These are phyloP conservation scores for Dactylellina leptospora DNA, from an alignment of 2,329 filamentous ascomycete species.

Conservation along the genomic window DNA sequence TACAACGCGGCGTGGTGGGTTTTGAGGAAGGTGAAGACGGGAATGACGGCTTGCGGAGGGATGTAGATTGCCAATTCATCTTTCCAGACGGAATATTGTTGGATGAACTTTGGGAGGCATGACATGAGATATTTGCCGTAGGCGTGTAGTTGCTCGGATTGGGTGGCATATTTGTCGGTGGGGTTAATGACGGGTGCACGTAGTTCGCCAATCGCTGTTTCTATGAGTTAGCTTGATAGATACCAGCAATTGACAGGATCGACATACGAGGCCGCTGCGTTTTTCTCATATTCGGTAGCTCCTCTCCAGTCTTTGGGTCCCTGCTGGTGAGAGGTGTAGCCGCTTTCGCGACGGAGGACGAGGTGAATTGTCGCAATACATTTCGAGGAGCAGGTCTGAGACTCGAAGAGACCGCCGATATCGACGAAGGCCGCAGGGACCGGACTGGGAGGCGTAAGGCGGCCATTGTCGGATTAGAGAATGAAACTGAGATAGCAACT, in stretches of 20 bases:
- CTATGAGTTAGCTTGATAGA: conserved; percentile 9
- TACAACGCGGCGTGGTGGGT: conserved; percentile 97
- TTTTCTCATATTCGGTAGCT: conserved; percentile 43
- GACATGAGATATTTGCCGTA: conserved; percentile 98
- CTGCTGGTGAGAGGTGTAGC: conserved; percentile 23
- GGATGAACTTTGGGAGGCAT: conserved; percentile 95
- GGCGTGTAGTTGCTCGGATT: conserved; percentile 85
- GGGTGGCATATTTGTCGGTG: conserved; percentile 88
- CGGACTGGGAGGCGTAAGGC: conserved; percentile 39
- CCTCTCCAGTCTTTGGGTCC: conserved; percentile 40
- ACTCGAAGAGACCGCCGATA: conserved; percentile 33
- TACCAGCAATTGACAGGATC: background rate
- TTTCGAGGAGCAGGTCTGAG: conserved; percentile 39
- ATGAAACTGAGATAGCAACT: conserved; percentile 16
- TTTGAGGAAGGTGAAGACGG: conserved; percentile 93
- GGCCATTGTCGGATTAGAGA: conserved; percentile 36
- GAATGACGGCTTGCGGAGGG: conserved; percentile 83
- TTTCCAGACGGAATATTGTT: conserved; percentile 99
- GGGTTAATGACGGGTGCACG: conserved; percentile 67
- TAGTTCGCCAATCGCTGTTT: conserved; percentile 68
- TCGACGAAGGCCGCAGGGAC: conserved; percentile 36
- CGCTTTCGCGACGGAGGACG: conserved; percentile 24
- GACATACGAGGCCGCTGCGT: conserved; percentile 43
- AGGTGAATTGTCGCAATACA: conserved; percentile 40
- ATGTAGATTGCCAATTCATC: conserved; percentile 97